These are phyloP conservation scores for Hypericum perforatum DNA, from an alignment of 345 rosid genomes.

Conservation along the genomic window DNA sequence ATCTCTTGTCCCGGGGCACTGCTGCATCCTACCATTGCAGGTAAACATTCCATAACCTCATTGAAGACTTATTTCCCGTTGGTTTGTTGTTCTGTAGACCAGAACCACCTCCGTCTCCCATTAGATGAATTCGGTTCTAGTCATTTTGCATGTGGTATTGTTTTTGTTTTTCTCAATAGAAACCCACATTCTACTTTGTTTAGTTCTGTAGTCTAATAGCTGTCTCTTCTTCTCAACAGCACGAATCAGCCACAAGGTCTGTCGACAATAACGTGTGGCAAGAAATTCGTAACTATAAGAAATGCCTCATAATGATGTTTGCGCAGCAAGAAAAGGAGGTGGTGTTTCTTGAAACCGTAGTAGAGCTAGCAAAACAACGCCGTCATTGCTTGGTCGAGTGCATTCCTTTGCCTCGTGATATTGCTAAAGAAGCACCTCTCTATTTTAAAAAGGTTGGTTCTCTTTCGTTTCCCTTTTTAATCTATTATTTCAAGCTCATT, in stretches of 20 bases:
- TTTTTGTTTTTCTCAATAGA: neutral
- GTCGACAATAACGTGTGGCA: slow-evolving; percentile 77
- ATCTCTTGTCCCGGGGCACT: slow-evolving; percentile 78
- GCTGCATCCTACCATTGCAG: slow-evolving; percentile 85
- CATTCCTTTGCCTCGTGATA: slow-evolving; percentile 58
- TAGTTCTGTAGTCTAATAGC: neutral
- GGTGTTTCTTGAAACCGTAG: slow-evolving; percentile 81
- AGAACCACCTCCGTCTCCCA: too few relatives aligned
- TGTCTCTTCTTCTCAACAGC: slow-evolving; percentile 30
- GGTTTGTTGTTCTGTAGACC: neutral
- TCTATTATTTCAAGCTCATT: too few relatives aligned
- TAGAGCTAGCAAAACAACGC: slow-evolving; percentile 69
- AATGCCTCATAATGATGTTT: slow-evolving; percentile 87
- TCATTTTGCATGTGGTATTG: too few relatives aligned
- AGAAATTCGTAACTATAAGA: slow-evolving; percentile 84
- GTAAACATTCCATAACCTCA: slow-evolving; percentile 20
- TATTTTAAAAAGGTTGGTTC: slow-evolving; percentile 67
- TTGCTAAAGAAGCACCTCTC: slow-evolving; percentile 72
- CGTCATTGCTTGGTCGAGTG: slow-evolving; percentile 84
- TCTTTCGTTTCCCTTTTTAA: neutral
- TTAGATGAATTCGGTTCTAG: too few relatives aligned
- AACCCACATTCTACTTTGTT: neutral
- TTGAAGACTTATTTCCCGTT: neutral
- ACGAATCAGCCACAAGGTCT: slow-evolving; percentile 63
- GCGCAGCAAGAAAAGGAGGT: slow-evolving; percentile 73